These are phyloP conservation scores for Alternaria sp. DNA, from an alignment of 2,329 filamentous ascomycete genomes.

Conservation along the genomic window DNA sequence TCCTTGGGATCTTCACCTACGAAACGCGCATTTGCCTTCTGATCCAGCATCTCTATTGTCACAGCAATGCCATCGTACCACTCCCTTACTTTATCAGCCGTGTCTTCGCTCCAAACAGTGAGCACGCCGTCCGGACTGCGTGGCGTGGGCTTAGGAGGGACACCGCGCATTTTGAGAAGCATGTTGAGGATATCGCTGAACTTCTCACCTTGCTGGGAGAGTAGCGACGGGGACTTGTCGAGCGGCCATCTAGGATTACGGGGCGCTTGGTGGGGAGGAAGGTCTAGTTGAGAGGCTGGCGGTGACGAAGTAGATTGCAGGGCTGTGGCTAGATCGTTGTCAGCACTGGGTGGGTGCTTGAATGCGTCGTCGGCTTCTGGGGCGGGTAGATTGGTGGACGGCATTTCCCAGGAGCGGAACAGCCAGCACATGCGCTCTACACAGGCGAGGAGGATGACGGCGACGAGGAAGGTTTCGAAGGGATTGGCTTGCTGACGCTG, in stretches of 20 bases:
- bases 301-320: slow-evolving; percentile 26
- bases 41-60: slow-evolving; percentile 34
- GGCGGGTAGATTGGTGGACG: background rate
- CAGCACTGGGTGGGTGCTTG: slow-evolving; percentile 7
- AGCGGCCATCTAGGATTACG: slow-evolving; percentile 58
- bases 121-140: slow-evolving; percentile 44
- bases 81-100: slow-evolving; percentile 38
- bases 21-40: slow-evolving; percentile 37
- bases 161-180: slow-evolving; percentile 63
- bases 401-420: slow-evolving; percentile 59
- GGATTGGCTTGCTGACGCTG: slow-evolving; percentile 63
- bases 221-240: slow-evolving; percentile 58
- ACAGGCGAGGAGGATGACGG: slow-evolving; percentile 64
- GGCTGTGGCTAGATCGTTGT: slow-evolving; percentile 31
- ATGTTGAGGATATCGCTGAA: slow-evolving; percentile 65
- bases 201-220: slow-evolving; percentile 63
- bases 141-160: slow-evolving; percentile 50
- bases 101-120: slow-evolving; percentile 41
- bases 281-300: background rate
- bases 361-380: background rate
- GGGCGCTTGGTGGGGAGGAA: slow-evolving; percentile 7
- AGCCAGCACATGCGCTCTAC: slow-evolving; percentile 66
- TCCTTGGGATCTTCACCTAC: slow-evolving; percentile 39
- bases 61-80: slow-evolving; percentile 47
- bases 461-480: slow-evolving; percentile 66